Evolutionary conservation across 139 green algal species (phyloP).

Genomic region (Spirogloea muscicola): DNA sequence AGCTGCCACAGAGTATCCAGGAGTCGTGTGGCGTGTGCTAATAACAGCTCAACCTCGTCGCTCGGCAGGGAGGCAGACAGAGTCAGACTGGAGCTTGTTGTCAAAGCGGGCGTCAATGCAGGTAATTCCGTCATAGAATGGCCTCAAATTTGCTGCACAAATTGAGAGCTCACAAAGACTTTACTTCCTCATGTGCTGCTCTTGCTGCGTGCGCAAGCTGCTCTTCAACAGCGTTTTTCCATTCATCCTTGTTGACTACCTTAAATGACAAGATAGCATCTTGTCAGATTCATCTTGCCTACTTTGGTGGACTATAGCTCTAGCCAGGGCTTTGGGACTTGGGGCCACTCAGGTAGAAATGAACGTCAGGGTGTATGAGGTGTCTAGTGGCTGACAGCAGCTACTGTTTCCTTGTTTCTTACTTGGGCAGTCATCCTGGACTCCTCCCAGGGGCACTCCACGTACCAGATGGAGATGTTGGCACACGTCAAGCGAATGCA

Average conservation of each 20-base stretch:
- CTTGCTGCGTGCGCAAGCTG: neutral
- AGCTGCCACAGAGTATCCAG: no score
- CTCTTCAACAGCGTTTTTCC: neutral
- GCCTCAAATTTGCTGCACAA: no score
- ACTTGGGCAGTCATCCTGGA: constrained; percentile 48
- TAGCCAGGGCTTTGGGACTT: no score
- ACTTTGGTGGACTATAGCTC: no score
- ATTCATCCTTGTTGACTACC: neutral
- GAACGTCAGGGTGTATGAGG: neutral
- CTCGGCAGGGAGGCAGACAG: constrained; percentile 41
- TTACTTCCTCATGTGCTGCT: neutral
- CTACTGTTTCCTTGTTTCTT: neutral
- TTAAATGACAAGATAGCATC: neutral
- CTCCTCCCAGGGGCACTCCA: constrained; percentile 77
- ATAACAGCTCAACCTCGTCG: no score
- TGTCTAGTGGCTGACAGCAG: neutral
- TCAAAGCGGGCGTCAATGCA: constrained; percentile 52
- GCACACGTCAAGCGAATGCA: constrained; percentile 78
- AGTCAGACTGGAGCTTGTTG: constrained; percentile 72
- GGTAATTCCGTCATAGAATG: no score
- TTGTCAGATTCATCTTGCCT: neutral
- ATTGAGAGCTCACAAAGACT: no score
- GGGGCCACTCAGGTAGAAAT: no score
- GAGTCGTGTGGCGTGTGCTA: no score
- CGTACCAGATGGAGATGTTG: constrained; percentile 87